Base-by-base conservation (phyloP, 2,329 filamentous ascomycete genomes). In the Aureobasidium pullulans region DNA sequence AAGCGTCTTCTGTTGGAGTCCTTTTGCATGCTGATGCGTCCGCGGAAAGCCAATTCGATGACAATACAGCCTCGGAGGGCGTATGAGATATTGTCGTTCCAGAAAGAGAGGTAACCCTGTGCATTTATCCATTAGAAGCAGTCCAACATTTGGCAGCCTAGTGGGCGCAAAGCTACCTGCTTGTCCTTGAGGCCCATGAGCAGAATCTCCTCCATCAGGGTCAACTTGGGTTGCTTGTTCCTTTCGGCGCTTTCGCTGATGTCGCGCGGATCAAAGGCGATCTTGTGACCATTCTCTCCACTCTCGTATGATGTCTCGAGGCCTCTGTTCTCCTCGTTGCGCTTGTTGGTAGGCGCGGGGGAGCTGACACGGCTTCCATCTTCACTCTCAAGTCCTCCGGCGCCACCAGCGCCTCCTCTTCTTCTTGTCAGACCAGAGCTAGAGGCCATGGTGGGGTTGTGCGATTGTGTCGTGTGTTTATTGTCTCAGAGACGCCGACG, bases 41-140 rank as follows among this genome's bases (percentile, higher is more conserved):
- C 94, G 65, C 94, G 84, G 77, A 99, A 96, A 64, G 94, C 94
- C 68, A 99, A 80, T 76, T 99, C 94, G 75, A 97, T 90, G 66
- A 99, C 94, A 73, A 99, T 99, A 77, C 94, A 99, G 71, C 94
- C 94, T 73, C 94, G 87, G 63, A 99, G 82, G 65, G 94, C 94
- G 74, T 99, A 99, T 62, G 92, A 96, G 71, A 99, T 99, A 78
- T 99, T 99, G 77, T 99, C 94, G 77, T 99, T 99, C 94, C 94
- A 99, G 77, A 99, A 99, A 32, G 93, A 97, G 64, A 99, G 85
- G 72, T 99, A 97, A 65, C 94, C 94, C 91, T 96, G 52, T 10
- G 32, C 15, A 56, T 4, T 15, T 23, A 9, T 15, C 5, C 7
- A 15, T 59, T 34, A 59, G 47, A 23, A 39, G 11, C 19, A 34